Evolutionary conservation across 108 stramenopile species (phyloP).

Genomic region (Conticribra weissflogii): DNA sequence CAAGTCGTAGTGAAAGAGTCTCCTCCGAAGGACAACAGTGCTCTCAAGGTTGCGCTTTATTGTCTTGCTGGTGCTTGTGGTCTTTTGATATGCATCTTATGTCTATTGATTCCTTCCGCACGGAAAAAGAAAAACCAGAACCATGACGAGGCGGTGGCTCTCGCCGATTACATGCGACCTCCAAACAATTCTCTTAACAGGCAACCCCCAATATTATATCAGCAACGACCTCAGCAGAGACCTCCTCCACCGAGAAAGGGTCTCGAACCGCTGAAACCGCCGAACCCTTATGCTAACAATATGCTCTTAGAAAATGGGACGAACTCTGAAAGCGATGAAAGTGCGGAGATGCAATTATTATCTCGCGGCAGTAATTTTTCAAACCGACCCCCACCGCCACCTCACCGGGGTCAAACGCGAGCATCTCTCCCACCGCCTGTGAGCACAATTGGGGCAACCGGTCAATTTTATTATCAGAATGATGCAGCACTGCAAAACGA

Average conservation of each 20-base stretch:
- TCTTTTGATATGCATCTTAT: slow-evolving; percentile 20
- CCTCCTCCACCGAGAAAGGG: not conserved
- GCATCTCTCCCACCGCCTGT: too few relatives aligned
- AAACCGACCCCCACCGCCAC: too few relatives aligned
- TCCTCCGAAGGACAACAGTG: not conserved
- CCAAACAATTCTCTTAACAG: not conserved
- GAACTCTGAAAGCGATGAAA: too few relatives aligned
- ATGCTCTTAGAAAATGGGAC: too few relatives aligned
- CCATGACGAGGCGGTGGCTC: slow-evolving; percentile 25
- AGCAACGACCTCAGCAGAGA: not conserved
- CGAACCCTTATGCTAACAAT: too few relatives aligned
- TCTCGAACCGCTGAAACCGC: too few relatives aligned
- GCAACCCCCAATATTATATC: not conserved
- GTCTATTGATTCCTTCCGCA: not conserved
- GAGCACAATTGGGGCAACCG: too few relatives aligned
- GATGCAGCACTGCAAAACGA: too few relatives aligned
- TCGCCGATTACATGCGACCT: slow-evolving; percentile 18
- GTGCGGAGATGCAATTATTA: too few relatives aligned
- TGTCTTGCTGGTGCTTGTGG: slow-evolving; percentile 23
- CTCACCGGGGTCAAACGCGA: too few relatives aligned
- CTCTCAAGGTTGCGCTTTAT: slow-evolving; percentile 16
- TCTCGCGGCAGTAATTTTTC: too few relatives aligned
- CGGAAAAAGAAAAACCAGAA: slow-evolving; percentile 4
- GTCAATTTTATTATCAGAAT: too few relatives aligned
- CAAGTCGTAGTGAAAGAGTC: not conserved